Conservation (phyloP, 495 filamentous ascomycete species). For the Trichoderma virens region DNA sequence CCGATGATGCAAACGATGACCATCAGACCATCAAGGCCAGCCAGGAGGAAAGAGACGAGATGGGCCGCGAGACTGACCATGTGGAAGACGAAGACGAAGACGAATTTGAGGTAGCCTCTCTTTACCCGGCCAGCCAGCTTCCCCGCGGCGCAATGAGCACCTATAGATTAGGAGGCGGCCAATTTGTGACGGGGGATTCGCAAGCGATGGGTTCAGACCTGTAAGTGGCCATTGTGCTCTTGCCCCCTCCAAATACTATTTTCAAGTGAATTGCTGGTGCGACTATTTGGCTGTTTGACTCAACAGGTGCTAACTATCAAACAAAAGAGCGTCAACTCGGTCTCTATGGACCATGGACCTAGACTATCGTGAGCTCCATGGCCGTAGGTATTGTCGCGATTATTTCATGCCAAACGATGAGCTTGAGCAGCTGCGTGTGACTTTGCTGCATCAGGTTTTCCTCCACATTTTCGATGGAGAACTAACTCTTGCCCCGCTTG, state of each 20-base stretch:
- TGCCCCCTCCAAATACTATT: not conserved
- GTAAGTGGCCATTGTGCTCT: not conserved
- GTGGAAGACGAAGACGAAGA: not conserved
- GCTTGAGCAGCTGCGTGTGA: constrained; percentile 61
- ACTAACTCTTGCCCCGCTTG: constrained; percentile 52
- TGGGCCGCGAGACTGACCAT: not conserved
- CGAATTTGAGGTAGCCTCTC: constrained; percentile 2
- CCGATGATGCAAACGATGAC: not conserved
- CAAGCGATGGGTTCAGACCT: not conserved
- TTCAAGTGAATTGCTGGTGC: not conserved
- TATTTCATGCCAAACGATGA: constrained; percentile 77
- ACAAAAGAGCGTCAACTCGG: constrained; percentile 43
- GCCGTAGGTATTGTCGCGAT: constrained; percentile 56
- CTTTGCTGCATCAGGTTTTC: constrained; percentile 59
- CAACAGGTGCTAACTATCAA: not conserved
- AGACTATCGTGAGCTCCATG: constrained; percentile 53
- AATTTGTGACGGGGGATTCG: not conserved
- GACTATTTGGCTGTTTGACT: not conserved
- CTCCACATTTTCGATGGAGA: constrained; percentile 51
- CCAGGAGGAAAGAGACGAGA: not conserved
- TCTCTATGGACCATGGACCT: constrained; percentile 52
- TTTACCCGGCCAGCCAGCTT: not conserved
- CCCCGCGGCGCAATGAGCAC: not conserved
- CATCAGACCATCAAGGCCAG: not conserved
- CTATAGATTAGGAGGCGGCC: not conserved